Evolutionary conservation across 2,329 filamentous ascomycete species (phyloP), one percentile per base, ranked within the genome.

Genomic region (Bipolaris victoriae): DNA sequence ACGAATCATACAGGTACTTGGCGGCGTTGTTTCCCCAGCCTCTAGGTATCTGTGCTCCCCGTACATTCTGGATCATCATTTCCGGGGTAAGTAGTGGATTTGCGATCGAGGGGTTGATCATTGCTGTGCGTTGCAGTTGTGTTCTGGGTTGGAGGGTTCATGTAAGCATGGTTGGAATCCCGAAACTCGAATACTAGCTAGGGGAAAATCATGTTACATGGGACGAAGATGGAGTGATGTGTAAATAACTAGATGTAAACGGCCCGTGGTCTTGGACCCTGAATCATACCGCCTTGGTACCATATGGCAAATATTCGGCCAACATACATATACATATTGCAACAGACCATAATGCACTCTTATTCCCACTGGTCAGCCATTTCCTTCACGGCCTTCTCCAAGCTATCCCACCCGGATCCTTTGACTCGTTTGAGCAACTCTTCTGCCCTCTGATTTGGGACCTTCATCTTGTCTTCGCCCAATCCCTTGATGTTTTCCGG

Each of bases 381-480:
- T 1, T 55, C 66, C 48, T 33, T 50, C 22, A 74, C 51, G 15
- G 60, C 63, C 11, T 64, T 62, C 55, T 72, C 69, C 43, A 73
- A 51, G 7, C 57, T 48, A 53, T 66, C 67, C 67, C 72, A 75
- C 1, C 66, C 70, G 22, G 60, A 49, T 2, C 65, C 66, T 44
- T 74, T 74, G 3, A 69, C 49, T 63, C 70, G 69, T 44, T 43
- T 60, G 52, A 76, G 36, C 10, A 76, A 45, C 41, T 68, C 68
- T 54, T 70, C 65, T 1, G 72, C 68, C 20, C 65, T 60, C 50
- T 59, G 52, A 26, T 62, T 69, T 16, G 58, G 68, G 50, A 66
- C 61, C 33, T 35, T 64, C 48, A 52, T 59, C 36, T 18, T 43
- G 61, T 71, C 71, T 4, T 50, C 54, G 5, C 63, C 64, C 20